Percentiles rank a stretch among this genome's conserved stretches.
Conservation (phyloP, 306 rosid species). For the Senna siamea region DNA sequence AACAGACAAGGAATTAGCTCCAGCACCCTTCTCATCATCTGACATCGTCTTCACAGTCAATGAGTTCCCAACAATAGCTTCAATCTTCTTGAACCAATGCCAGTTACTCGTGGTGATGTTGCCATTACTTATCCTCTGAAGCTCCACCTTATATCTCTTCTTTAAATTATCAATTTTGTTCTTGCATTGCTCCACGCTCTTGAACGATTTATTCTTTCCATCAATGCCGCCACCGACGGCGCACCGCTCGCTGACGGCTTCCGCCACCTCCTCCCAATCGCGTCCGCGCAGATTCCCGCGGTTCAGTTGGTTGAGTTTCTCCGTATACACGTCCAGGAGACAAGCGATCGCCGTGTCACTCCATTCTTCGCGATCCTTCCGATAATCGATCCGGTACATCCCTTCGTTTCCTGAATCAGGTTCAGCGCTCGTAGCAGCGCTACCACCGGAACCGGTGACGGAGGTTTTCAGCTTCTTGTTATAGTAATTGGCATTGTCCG, state of each 20-base stretch:
- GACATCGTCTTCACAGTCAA: slow-evolving; percentile 29
- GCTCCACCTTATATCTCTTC: slow-evolving; percentile 54
- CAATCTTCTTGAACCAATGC: slow-evolving; percentile 57
- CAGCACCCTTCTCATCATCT: slow-evolving; percentile 41
- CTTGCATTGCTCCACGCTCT: slow-evolving; percentile 55
- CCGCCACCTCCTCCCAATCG: slow-evolving; percentile 55
- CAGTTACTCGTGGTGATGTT: slow-evolving; percentile 40
- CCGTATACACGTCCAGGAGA: slow-evolving; percentile 51
- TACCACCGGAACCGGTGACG: not conserved
- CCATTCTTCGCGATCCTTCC: slow-evolving; percentile 60
- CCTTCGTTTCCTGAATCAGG: slow-evolving; percentile 33
- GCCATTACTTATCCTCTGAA: slow-evolving; percentile 44
- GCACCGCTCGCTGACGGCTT: slow-evolving; percentile 38
- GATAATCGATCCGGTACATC: slow-evolving; percentile 37
- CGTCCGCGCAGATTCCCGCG: slow-evolving; percentile 54
- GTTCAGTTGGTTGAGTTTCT: slow-evolving; percentile 49
- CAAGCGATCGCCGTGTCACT: slow-evolving; percentile 51
- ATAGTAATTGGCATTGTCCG: slow-evolving; percentile 10
- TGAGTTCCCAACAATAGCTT: slow-evolving; percentile 39
- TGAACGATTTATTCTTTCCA: slow-evolving; percentile 15
- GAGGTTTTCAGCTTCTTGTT: slow-evolving; percentile 41
- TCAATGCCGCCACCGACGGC: slow-evolving; percentile 22
- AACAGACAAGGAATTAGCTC: slow-evolving; percentile 23
- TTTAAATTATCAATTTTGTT: slow-evolving; percentile 53
- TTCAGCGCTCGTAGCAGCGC: slow-evolving; percentile 13